phyloP scores from a whole-genome alignment of 768 basidiomycete genomes.

The Auricularia cornea region DNA sequence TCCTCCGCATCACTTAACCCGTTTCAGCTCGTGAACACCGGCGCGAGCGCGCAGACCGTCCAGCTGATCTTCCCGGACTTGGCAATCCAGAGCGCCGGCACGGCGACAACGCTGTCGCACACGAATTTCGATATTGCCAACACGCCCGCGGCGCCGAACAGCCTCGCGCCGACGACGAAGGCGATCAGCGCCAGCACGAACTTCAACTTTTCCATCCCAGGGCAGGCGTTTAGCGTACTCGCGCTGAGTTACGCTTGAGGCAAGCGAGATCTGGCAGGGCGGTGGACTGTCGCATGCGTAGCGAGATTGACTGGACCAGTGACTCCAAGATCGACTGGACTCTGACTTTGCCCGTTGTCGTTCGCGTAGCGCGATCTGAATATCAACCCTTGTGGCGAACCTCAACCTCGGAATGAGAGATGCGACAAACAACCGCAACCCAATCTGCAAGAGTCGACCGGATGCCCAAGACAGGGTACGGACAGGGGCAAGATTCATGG shows the following conservation, averaged over 20 bases:
- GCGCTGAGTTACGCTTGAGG: neutral
- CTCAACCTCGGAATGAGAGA: too few relatives aligned
- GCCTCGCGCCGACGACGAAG: conserved; percentile 38
- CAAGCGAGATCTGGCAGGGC: too few relatives aligned
- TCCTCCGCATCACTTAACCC: neutral
- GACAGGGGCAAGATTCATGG: neutral
- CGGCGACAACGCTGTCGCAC: conserved; percentile 29
- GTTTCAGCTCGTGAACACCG: neutral
- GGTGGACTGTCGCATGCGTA: too few relatives aligned
- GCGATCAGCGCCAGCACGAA: neutral
- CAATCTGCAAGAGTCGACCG: too few relatives aligned
- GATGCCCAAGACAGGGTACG: too few relatives aligned
- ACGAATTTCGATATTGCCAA: conserved; percentile 53
- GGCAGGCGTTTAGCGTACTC: conserved; percentile 30
- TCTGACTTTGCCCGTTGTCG: too few relatives aligned
- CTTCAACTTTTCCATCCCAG: conserved; percentile 31
- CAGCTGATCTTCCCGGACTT: neutral
- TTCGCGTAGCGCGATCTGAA: too few relatives aligned
- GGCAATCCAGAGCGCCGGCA: conserved; percentile 44
- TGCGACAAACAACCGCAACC: too few relatives aligned
- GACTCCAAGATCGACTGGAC: too few relatives aligned
- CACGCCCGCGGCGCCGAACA: conserved; percentile 41
- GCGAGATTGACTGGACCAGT: too few relatives aligned
- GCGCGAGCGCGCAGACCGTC: neutral
- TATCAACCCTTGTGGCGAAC: too few relatives aligned